These are phyloP conservation scores for Phalaenopsis equestris DNA, from an alignment of 106 monocot genomes.

Conservation along the genomic window DNA sequence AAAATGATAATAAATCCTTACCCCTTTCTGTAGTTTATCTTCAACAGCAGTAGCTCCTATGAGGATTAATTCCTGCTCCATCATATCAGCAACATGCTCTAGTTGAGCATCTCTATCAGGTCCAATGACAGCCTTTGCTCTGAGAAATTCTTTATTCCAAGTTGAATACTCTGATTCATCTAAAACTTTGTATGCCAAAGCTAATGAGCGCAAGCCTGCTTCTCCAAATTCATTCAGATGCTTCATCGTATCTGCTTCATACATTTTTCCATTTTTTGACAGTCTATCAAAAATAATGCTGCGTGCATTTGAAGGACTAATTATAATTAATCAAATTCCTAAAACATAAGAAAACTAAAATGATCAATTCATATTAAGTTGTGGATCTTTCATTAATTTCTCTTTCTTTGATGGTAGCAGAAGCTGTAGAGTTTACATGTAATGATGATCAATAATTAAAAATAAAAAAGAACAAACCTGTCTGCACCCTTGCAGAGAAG, in stretches of 20 bases:
- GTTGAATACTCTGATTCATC: slow-evolving; percentile 74
- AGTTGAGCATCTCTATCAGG: slow-evolving; percentile 66
- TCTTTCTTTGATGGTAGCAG: too few species aligned
- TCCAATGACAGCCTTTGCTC: slow-evolving; percentile 84
- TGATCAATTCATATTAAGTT: too few species aligned
- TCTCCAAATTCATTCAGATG: slow-evolving; percentile 91
- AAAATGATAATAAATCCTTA: too few species aligned
- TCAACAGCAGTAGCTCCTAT: slow-evolving; percentile 94
- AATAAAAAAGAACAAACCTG: slow-evolving; percentile 32
- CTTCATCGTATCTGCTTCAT: slow-evolving; percentile 48
- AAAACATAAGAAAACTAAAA: too few species aligned
- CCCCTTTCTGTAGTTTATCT: slow-evolving; percentile 96
- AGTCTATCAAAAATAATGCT: slow-evolving; percentile 88
- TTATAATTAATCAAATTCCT: too few species aligned
- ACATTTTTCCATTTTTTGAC: slow-evolving; percentile 74
- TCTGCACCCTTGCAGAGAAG: slow-evolving; percentile 96
- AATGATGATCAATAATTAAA: neutral
- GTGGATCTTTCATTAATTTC: too few species aligned
- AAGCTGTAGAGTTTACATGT: neutral
- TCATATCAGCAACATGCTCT: slow-evolving; percentile 71
- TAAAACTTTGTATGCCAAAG: slow-evolving; percentile 68
- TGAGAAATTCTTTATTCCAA: slow-evolving; percentile 85
- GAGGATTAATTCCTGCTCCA: slow-evolving; percentile 77
- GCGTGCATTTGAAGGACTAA: neutral
- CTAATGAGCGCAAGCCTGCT: slow-evolving; percentile 79